phyloP scores from a whole-genome alignment of 2,329 filamentous ascomycete genomes.

The Cladosporium halotolerans region DNA sequence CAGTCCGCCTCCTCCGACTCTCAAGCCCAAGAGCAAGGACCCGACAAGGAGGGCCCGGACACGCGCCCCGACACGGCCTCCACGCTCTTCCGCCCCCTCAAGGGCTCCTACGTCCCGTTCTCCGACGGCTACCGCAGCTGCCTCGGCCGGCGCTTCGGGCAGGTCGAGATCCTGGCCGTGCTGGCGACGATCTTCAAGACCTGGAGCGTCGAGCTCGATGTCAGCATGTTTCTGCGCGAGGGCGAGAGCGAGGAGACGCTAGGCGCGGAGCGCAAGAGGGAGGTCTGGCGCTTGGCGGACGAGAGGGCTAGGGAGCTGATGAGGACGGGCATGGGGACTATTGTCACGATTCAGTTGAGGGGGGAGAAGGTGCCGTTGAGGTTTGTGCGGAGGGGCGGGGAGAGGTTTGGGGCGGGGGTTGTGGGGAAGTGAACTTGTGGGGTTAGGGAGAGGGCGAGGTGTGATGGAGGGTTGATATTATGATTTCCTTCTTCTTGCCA shows the following conservation, averaged over 20 bases:
- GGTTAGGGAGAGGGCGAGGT: too few relatives aligned
- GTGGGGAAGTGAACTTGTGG: neutral
- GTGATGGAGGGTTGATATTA: too few relatives aligned
- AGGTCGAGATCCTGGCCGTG: slow-evolving; percentile 50
- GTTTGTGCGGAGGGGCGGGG: slow-evolving; percentile 62
- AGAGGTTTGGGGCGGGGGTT: slow-evolving; percentile 39
- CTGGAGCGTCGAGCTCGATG: slow-evolving; percentile 65
- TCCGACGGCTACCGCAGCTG: slow-evolving; percentile 50
- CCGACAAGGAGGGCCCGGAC: slow-evolving; percentile 49
- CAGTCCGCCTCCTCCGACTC: slow-evolving; percentile 19
- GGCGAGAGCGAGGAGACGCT: slow-evolving; percentile 35
- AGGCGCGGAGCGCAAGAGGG: slow-evolving; percentile 44
- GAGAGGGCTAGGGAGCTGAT: slow-evolving; percentile 49
- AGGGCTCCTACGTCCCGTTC: slow-evolving; percentile 52
- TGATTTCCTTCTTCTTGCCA: too few relatives aligned
- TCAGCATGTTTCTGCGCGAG: slow-evolving; percentile 43
- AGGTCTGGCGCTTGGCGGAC: slow-evolving; percentile 57
- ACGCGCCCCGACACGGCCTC: slow-evolving; percentile 55
- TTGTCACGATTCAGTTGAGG: slow-evolving; percentile 67
- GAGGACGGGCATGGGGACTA: slow-evolving; percentile 48
- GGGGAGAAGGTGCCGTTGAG: slow-evolving; percentile 58
- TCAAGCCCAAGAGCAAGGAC: slow-evolving; percentile 29
- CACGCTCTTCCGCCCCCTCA: slow-evolving; percentile 52
- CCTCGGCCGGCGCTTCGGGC: slow-evolving; percentile 51
- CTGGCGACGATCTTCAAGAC: slow-evolving; percentile 48